A percentile compares a stretch with the other conserved stretches of the same genome.
Conservation (phyloP, 257 asterid genomes). For the Catharanthus roseus region DNA sequence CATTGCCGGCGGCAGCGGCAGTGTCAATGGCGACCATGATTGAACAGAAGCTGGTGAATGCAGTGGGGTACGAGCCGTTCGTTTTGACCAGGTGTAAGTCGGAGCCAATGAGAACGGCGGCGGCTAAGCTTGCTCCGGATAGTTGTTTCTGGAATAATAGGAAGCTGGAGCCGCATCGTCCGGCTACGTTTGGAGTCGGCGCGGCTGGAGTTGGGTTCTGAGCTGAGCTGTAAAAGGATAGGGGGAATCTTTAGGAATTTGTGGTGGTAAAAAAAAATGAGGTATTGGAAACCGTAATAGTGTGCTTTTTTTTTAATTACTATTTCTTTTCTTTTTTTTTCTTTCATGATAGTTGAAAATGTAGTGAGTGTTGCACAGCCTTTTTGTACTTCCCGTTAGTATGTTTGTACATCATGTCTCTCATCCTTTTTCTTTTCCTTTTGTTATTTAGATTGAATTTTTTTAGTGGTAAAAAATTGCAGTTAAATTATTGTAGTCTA, state of each 20-base stretch:
- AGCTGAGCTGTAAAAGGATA: conserved; percentile 38
- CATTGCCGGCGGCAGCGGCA: conserved; percentile 53
- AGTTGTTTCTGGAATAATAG: conserved; percentile 73
- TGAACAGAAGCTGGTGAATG: conserved; percentile 74
- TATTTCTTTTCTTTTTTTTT: neutral
- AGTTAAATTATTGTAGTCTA: too few relatives aligned
- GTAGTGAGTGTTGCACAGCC: conserved; percentile 13
- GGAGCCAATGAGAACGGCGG: conserved; percentile 94
- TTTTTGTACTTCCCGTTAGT: conserved; percentile 4
- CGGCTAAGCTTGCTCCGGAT: conserved; percentile 77
- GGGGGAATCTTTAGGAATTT: conserved; percentile 20
- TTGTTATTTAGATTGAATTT: conserved; percentile 2
- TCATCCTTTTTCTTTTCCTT: neutral
- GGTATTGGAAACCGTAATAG: conserved; percentile 26
- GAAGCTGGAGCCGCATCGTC: conserved; percentile 71
- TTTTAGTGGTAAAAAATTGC: neutral
- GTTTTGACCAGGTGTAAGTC: conserved; percentile 88
- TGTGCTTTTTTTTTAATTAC: conserved; percentile 21
- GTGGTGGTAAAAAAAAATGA: conserved; percentile 18
- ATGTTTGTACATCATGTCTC: conserved; percentile 18
- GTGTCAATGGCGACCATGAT: conserved; percentile 48
- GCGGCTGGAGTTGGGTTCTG: conserved; percentile 79
- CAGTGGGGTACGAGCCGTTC: conserved; percentile 77
- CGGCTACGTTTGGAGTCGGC: conserved; percentile 58
- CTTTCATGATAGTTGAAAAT: conserved; percentile 13